A percentile compares a stretch with the other conserved stretches of the same genome.
phyloP scores from a whole-genome alignment of 306 rosid species.

The Inga oerstediana region DNA sequence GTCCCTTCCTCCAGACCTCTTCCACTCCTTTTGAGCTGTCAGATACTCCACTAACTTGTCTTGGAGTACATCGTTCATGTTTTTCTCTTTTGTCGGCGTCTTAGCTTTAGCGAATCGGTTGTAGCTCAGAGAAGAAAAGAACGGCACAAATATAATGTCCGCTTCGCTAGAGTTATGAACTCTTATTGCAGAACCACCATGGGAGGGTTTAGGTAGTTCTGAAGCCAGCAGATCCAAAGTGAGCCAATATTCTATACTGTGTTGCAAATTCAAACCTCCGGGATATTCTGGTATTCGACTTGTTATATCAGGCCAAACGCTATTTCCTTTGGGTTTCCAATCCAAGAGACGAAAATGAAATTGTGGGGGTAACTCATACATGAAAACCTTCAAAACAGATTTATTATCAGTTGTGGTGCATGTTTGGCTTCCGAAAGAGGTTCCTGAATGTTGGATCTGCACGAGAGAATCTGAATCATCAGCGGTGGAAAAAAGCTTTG shows the following conservation, averaged over 20 bases:
- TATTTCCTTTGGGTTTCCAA: conserved; percentile 51
- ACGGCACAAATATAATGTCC: conserved; percentile 74
- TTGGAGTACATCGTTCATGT: conserved; percentile 58
- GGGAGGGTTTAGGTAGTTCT: conserved; percentile 45
- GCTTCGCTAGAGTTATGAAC: conserved; percentile 71
- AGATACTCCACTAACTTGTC: conserved; percentile 59
- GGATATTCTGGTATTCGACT: conserved; percentile 57
- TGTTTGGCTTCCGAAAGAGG: background rate
- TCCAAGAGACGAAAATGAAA: conserved; percentile 76
- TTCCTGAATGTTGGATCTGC: conserved; percentile 30
- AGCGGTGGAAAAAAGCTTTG: conserved; percentile 34
- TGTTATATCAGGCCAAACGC: conserved; percentile 73
- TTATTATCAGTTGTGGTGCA: conserved; percentile 28
- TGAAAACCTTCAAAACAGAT: conserved; percentile 54
- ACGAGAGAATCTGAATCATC: conserved; percentile 21
- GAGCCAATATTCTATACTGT: conserved; percentile 88
- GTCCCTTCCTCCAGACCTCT: conserved; percentile 69
- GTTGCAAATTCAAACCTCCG: conserved; percentile 78
- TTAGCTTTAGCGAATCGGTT: conserved; percentile 53
- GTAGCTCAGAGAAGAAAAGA: conserved; percentile 76
- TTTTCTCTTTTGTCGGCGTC: conserved; percentile 41
- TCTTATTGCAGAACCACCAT: conserved; percentile 45
- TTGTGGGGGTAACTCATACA: conserved; percentile 70
- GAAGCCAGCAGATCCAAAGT: conserved; percentile 79
- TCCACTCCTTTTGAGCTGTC: conserved; percentile 69